A percentile compares a stretch with the other conserved stretches of the same genome.
phyloP scores from a whole-genome alignment of 2,329 filamentous ascomycete genomes.

The Beauveria rudraprayagi region DNA sequence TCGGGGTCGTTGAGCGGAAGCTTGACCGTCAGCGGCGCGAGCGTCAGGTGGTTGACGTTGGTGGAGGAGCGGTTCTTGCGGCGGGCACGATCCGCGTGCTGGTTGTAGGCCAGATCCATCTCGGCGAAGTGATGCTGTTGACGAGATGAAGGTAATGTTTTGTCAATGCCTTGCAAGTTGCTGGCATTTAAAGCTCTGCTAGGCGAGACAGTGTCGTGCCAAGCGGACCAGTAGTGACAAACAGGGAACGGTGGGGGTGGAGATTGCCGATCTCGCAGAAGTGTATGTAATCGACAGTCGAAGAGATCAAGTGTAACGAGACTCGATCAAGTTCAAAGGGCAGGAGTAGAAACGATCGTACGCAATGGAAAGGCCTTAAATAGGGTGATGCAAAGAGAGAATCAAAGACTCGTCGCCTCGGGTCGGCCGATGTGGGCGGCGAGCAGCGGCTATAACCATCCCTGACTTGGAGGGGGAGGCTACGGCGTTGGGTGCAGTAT shows the following conservation, averaged over 20 bases:
- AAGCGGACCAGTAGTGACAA: slow-evolving; percentile 1
- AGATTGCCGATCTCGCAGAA: not conserved
- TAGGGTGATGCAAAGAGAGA: not conserved
- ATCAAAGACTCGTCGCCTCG: not conserved
- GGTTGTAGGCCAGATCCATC: slow-evolving; percentile 56
- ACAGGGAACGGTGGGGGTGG: not conserved
- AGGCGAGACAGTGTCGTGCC: not conserved
- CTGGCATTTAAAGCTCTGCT: not conserved
- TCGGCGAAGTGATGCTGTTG: not conserved
- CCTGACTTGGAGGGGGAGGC: not conserved
- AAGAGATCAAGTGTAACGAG: no score
- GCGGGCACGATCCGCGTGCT: slow-evolving; percentile 48
- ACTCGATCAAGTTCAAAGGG: not conserved
- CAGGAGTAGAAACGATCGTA: not conserved
- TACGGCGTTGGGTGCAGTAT: not conserved
- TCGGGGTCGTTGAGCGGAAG: slow-evolving; percentile 50
- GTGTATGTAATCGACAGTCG: not conserved
- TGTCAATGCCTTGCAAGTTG: not conserved
- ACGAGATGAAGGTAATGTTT: not conserved
- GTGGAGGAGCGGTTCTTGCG: slow-evolving; percentile 52
- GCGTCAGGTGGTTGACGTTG: slow-evolving; percentile 51
- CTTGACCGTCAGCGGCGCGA: slow-evolving; percentile 56
- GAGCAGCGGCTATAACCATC: not conserved
- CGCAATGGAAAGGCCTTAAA: not conserved
- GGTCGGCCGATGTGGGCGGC: slow-evolving; percentile 8